Base-by-base conservation (phyloP, 2,329 filamentous ascomycete species). In the Karstenula rhodostoma region DNA sequence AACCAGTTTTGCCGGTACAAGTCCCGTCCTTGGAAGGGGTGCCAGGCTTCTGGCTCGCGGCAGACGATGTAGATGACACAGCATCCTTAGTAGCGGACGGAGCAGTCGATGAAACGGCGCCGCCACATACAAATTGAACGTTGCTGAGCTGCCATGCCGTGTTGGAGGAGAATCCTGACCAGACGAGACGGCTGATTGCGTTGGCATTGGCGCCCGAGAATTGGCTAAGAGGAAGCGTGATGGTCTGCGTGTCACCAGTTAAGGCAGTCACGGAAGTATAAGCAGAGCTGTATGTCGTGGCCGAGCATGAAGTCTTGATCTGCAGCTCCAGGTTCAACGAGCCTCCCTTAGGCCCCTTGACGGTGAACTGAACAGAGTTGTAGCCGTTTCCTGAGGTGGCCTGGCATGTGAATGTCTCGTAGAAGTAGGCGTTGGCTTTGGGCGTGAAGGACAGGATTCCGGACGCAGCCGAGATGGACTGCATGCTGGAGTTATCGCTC, bases 391-490 rank as follows among this genome's bases (percentile, higher is more conserved):
- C 78, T 17, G 73, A 73, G 19, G 83, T 79, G 42, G 78, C 73
- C 65, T 82, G 78, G 73, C 84, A 86, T 0, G 73, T 66, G 56
- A 86, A 81, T 1, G 80, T 82, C 69, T 85, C 84, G 67, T 86
- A 86, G 63, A 85, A 86, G 74, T 86, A 86, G 13, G 83, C 82
- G 27, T 65, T 68, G 17, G 77, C 67, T 61, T 80, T 82, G 33
- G 83, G 82, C n/a, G 79, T 82, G 73, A 87, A 84, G 8, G 79
- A 80, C 23, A 86, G 78, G 32, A 82, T 79, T 49, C 81, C 81
- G 15, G 74, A 74, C 15, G 75, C 74, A 35, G 76, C 80, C 47
- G 75, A 77, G 70, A 82, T 70, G 68, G 80, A 72, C 63, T 74
- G 75, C 77, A 84, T 85, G 59, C 79, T 77, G 15, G 75, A 80